These are phyloP conservation scores for Xylariaceae sp. DNA, from an alignment of 2,329 filamentous ascomycete genomes.

Conservation along the genomic window DNA sequence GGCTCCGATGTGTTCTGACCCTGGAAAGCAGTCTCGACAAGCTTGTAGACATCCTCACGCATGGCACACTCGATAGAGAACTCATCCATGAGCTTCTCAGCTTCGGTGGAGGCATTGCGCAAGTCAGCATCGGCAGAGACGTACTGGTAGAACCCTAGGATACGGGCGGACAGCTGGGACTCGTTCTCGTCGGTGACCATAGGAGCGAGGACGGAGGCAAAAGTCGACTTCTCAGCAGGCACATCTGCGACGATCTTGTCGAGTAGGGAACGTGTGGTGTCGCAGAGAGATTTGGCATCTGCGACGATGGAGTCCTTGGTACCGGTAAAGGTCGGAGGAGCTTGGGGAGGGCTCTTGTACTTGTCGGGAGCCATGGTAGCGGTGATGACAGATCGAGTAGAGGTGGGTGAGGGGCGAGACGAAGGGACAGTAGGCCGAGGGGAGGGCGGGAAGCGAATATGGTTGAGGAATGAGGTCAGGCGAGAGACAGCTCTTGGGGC, in stretches of 20 bases:
- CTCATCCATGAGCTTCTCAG: conserved; percentile 71
- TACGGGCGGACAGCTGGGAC: conserved; percentile 54
- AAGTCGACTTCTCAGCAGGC: conserved; percentile 47
- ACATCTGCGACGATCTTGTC: conserved; percentile 65
- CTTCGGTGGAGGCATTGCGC: conserved; percentile 71
- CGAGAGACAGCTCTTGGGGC: conserved; percentile 54
- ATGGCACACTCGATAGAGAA: conserved; percentile 75
- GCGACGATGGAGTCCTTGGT: conserved; percentile 65
- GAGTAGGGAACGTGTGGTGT: conserved; percentile 56
- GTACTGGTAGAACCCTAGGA: conserved; percentile 76
- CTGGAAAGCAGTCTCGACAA: conserved; percentile 56
- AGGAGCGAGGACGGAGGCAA: conserved; percentile 55
- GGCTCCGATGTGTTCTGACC: conserved; percentile 49
- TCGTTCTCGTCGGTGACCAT: conserved; percentile 71
- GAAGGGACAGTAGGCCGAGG: conserved; percentile 27
- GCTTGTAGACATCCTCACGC: conserved; percentile 74
- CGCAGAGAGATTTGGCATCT: conserved; percentile 64
- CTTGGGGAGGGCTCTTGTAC: conserved; percentile 71
- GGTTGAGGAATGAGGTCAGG: conserved; percentile 53
- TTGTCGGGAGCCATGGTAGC: conserved; percentile 61
- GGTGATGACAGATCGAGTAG: conserved; percentile 36
- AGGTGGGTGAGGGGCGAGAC: conserved; percentile 8
- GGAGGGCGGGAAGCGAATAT: conserved; percentile 41
- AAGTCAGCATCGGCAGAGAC: conserved; percentile 66
- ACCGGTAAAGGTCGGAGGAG: conserved; percentile 72